A percentile compares a stretch with the other conserved stretches of the same genome.
phyloP scores from a whole-genome alignment of 345 rosid genomes.

The Syzygium jambos region DNA sequence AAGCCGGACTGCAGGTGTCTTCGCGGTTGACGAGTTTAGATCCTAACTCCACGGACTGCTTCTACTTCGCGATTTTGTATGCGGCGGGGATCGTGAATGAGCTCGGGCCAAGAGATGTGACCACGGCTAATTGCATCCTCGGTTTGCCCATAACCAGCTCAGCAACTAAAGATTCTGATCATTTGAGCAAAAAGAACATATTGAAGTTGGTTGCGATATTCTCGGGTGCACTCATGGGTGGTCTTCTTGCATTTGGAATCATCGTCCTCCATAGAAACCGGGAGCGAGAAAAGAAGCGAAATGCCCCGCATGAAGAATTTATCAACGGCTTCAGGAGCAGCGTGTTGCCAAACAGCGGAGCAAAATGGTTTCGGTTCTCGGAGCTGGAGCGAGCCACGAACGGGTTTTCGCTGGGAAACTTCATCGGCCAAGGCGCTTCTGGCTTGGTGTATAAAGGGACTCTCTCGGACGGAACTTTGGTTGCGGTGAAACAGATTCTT shows the following conservation, averaged over 20 bases:
- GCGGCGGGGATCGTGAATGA: slow-evolving; percentile 39
- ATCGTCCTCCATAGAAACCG: slow-evolving; percentile 18
- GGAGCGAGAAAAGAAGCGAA: slow-evolving; percentile 11
- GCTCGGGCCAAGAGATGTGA: slow-evolving; percentile 27
- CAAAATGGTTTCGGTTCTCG: slow-evolving; percentile 41
- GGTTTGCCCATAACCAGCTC: slow-evolving; percentile 26
- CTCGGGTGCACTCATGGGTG: slow-evolving; percentile 26
- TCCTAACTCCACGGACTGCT: slow-evolving; percentile 32
- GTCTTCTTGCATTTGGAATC: slow-evolving; percentile 16
- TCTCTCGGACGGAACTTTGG: slow-evolving; percentile 34
- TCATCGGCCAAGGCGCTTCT: slow-evolving; percentile 41
- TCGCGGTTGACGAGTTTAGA: slow-evolving; percentile 14
- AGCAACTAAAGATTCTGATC: background rate
- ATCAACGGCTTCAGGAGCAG: slow-evolving; percentile 24
- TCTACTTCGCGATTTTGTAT: slow-evolving; percentile 27
- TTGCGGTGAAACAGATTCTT: slow-evolving; percentile 43
- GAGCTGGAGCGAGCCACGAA: slow-evolving; percentile 47
- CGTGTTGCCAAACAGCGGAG: slow-evolving; percentile 37
- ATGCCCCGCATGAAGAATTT: slow-evolving; percentile 22
- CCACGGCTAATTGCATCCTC: slow-evolving; percentile 35
- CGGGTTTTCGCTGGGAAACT: slow-evolving; percentile 33
- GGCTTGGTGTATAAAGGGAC: slow-evolving; percentile 47
- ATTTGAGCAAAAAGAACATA: background rate
- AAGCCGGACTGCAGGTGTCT: slow-evolving; percentile 34
- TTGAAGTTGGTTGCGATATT: slow-evolving; percentile 14